phyloP scores from a whole-genome alignment of 2,329 filamentous ascomycete genomes.

The Aspergillus sp. region DNA sequence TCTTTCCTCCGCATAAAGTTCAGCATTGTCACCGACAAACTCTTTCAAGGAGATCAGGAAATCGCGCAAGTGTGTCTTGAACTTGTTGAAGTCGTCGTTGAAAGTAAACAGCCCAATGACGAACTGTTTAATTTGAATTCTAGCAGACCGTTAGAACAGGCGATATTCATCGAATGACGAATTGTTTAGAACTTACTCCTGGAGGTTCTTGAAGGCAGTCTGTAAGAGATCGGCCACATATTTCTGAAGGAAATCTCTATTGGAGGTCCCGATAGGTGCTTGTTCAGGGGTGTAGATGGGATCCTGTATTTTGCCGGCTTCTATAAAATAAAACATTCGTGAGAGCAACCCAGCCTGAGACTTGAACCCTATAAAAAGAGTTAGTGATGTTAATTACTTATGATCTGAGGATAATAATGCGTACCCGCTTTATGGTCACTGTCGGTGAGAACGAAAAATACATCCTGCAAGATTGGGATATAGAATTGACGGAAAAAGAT shows the following conservation, averaged over 20 bases:
- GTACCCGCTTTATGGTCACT: conserved; percentile 90
- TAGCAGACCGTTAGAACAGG: conserved; percentile 47
- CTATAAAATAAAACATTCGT: conserved; percentile 95
- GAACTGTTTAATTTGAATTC: conserved; percentile 82
- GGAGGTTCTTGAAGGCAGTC: conserved; percentile 90
- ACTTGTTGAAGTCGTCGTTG: conserved; percentile 87
- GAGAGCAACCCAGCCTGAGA: conserved; percentile 91
- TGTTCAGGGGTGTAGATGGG: conserved; percentile 86
- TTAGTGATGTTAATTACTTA: conserved; percentile 1
- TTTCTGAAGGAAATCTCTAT: conserved; percentile 84
- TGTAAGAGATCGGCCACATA: conserved; percentile 83
- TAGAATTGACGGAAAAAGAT: conserved; percentile 99
- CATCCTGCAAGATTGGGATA: conserved; percentile 90
- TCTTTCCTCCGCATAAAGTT: conserved; percentile 90
- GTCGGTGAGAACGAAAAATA: conserved; percentile 97
- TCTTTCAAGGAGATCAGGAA: conserved; percentile 98
- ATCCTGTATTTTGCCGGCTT: conserved; percentile 83
- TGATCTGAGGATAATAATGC: conserved; percentile 16
- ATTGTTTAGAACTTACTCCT: conserved; percentile 61
- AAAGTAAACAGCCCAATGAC: conserved; percentile 85
- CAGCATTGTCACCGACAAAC: conserved; percentile 91
- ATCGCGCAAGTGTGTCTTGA: conserved; percentile 93
- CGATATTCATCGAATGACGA: not conserved
- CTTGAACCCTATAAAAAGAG: conserved; percentile 68
- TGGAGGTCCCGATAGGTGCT: conserved; percentile 77